These are phyloP conservation scores for Tranzscheliella williamsii DNA, from an alignment of 1,284 basidiomycete species.

Conservation along the genomic window DNA sequence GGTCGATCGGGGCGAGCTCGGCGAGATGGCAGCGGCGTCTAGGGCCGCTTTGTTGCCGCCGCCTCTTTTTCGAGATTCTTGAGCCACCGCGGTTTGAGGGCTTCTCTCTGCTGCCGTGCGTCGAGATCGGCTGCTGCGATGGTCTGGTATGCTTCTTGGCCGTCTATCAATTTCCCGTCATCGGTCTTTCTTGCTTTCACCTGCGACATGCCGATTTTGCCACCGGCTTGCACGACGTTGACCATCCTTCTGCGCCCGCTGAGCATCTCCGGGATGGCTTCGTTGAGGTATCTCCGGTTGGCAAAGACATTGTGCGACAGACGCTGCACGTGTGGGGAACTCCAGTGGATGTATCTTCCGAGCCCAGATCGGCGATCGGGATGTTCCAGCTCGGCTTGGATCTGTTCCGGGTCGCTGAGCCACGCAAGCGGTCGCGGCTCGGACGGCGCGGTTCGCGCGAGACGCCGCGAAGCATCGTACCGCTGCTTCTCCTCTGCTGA, in stretches of 20 bases:
- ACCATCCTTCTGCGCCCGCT: conserved; percentile 18
- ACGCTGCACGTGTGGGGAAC: conserved; percentile 24
- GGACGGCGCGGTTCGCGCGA: conserved; percentile 1
- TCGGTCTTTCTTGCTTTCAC: conserved; percentile 1
- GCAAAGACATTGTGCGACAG: conserved; percentile 25
- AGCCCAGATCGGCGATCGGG: conserved; percentile 25
- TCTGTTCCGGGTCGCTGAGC: conserved; percentile 3
- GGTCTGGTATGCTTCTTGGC: conserved; percentile 16
- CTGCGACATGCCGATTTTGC: conserved; percentile 9
- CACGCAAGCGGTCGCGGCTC: conserved; percentile 20
- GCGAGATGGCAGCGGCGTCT: no score
- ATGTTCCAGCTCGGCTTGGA: conserved; percentile 13
- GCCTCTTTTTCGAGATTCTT: conserved; percentile 11
- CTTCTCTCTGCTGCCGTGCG: conserved; percentile 14
- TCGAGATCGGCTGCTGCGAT: conserved; percentile 6
- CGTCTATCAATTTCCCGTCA: conserved; percentile 9
- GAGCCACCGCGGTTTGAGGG: conserved; percentile 31
- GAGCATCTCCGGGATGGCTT: conserved; percentile 21
- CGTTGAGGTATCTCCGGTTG: conserved; percentile 23
- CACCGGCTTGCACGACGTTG: conserved; percentile 9
- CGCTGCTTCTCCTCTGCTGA: conserved; percentile 6
- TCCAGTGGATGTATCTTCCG: conserved; percentile 30
- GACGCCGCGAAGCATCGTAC: neutral
- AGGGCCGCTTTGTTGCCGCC: no score
- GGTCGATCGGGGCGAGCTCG: no score